Base-by-base conservation (phyloP, 129 eudicot genomes). In the Cynara cardunculus region DNA sequence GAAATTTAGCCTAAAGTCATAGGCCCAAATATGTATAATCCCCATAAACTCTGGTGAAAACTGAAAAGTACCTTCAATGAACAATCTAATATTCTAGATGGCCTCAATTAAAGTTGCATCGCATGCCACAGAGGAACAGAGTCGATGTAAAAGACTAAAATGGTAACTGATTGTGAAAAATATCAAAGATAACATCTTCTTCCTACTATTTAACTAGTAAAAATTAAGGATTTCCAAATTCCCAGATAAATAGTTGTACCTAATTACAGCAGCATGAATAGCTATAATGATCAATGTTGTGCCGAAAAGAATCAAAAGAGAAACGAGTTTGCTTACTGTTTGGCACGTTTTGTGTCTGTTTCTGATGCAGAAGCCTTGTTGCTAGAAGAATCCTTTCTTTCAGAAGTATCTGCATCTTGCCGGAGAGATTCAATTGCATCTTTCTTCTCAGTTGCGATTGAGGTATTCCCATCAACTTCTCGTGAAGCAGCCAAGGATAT, bases 321-420 rank as follows among this genome's bases (percentile, higher is more conserved):
- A 76, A 68, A 75, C 77, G 84, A 30, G 69, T 64, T 25, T 61
- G 72, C 92, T 81, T 89, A 93, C 98, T 93, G 98, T 64, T 93
- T 93, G 71, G 96, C 94, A 85, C 94, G 97, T 87, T 91, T 93
- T 70, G 94, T 89, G 62, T 93, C 98, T 27, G 89, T 85, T 28
- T 93, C 98, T 14, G 90, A 87, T 46, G 77, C 80, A 67, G 88
- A 81, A 56, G 85, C 72, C 80, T 87, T 93, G 74, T 83, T 92
- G 77, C 46, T 73, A 79, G 85, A 86, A 72, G 74, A 75, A 83
- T 91, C 96, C 77, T 86, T 93, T 86, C 89, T 89, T 78, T 93
- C 98, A 49, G 80, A 44, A 71, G 86, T 46, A 49, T 87, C 92
- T 34, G 80, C 80, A 80, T 96, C 97, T 69, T 85, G 86, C 14